Base-by-base conservation (phyloP, 169 alveolate species). In the Plasmodium yoelii region DNA sequence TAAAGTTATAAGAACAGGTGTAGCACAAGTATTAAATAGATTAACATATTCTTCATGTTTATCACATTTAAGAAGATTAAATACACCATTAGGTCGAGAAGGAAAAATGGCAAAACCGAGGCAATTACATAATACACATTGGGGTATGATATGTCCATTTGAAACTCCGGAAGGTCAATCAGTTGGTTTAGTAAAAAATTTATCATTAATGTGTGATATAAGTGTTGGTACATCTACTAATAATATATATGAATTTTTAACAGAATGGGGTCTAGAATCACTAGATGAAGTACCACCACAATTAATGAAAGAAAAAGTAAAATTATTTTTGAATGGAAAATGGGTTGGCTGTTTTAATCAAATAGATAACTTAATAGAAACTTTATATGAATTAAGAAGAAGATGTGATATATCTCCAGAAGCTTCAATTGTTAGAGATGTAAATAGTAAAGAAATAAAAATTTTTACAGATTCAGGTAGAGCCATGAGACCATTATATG, bases 91-190 rank as follows among this genome's bases (percentile, higher is more conserved):
- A 39, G 99, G 99, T 46, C 97, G 99, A 61, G 97, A 98, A 82
- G 99, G 99, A 9, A 99, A 98, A 94, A 93, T 99, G 88, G 99
- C 99, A 44, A 99, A 98, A 92, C 99, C 99, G 1, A 93, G 99
- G 53, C 99, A 99, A 88, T 97, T 99, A 13, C 99, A 99, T 93
- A 99, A 98, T 94, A 98, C 99, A 44, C 99, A 99, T 86, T 99
- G 99, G 99, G 99, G 99, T 15, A 97, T 99, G 99, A 97, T 98
- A 46, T 98, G 99, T 91, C 99, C 99, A 9, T 99, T 99, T 7
- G 99, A 99, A 92, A 99, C 99, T 19, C 99, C 99, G 1, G 99
- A 99, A 94, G 99, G 99, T 10, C 99, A 98, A 57, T 99, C 99
- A 0, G 99, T 99, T 86, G 99, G 99, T 2, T 95, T 99, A 57